Conservation (phyloP, 176 grass and related monocot genomes). For the Triticum dicoccoides region DNA sequence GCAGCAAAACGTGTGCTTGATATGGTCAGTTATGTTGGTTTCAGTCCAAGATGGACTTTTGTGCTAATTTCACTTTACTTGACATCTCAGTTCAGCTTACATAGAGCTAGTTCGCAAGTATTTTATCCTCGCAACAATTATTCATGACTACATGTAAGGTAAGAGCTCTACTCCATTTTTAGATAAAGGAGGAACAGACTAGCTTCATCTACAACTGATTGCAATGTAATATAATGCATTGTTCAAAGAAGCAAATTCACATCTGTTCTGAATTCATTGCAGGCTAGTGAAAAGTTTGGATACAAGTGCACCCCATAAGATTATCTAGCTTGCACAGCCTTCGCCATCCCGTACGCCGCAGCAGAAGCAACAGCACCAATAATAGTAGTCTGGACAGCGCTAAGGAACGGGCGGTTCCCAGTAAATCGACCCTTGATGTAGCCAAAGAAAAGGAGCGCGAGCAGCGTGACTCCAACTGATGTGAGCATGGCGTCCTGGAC, state of each 20-base stretch:
- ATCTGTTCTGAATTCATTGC: conserved; percentile 18
- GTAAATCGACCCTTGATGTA: conserved; percentile 79
- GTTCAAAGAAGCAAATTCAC: conserved; percentile 1
- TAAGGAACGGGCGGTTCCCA: conserved; percentile 64
- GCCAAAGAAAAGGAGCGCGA: conserved; percentile 74
- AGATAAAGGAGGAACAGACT: neutral
- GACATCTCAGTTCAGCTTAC: neutral
- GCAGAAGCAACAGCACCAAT: conserved; percentile 82
- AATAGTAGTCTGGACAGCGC: conserved; percentile 70
- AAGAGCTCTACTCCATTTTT: neutral
- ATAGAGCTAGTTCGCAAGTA: neutral
- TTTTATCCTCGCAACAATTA: neutral
- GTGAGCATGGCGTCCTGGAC: conserved; percentile 65
- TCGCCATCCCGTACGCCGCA: conserved; percentile 72
- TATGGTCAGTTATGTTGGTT: neutral
- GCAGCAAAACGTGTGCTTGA: conserved; percentile 4
- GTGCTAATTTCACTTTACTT: conserved; percentile 7
- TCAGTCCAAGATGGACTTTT: neutral
- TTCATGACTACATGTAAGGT: neutral
- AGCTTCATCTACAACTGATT: neutral
- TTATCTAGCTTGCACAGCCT: conserved; percentile 64
- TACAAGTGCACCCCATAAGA: neutral
- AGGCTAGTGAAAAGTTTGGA: neutral
- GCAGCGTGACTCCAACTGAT: conserved; percentile 67
- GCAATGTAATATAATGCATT: neutral